Evolutionary conservation across 352 stramenopile species (phyloP).

Genomic region (Phytophthora ohioensis): DNA sequence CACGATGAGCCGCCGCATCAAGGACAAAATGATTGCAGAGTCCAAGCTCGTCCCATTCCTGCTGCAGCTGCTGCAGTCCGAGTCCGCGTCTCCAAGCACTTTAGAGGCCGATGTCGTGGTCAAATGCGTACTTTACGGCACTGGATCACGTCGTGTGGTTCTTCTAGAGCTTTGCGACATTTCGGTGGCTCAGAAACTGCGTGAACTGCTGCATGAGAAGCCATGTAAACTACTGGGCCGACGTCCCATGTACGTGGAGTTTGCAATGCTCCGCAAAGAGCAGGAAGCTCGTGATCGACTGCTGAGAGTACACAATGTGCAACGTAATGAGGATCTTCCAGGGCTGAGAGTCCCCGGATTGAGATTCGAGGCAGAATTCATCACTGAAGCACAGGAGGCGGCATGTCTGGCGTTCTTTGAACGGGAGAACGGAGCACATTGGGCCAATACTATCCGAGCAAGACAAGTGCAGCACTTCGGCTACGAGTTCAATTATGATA

Average conservation of each 20-base stretch:
- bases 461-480: constrained; percentile 91
- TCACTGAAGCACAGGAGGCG: constrained; percentile 65
- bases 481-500: constrained; percentile 91
- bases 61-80: constrained; percentile 32
- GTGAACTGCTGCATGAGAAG: constrained; percentile 62
- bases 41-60: constrained; percentile 63
- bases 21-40: constrained; percentile 57
- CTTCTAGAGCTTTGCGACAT: constrained; percentile 48
- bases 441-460: constrained; percentile 79
- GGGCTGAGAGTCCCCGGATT: constrained; percentile 66
- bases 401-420: constrained; percentile 71
- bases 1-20: constrained; percentile 78
- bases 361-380: constrained; percentile 70
- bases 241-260: constrained; percentile 81
- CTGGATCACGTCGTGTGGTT: constrained; percentile 60
- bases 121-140: constrained; percentile 63
- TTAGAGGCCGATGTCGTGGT: constrained; percentile 31
- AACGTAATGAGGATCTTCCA: constrained; percentile 51
- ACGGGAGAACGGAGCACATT: constrained; percentile 53
- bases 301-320: constrained; percentile 62
- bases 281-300: constrained; percentile 75
- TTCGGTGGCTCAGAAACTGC: constrained; percentile 33
- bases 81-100: neutral
- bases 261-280: constrained; percentile 67
- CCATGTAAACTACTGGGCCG: constrained; percentile 61